Conservation (phyloP, 768 basidiomycete genomes). For the Cantharellus cinnabarinus region DNA sequence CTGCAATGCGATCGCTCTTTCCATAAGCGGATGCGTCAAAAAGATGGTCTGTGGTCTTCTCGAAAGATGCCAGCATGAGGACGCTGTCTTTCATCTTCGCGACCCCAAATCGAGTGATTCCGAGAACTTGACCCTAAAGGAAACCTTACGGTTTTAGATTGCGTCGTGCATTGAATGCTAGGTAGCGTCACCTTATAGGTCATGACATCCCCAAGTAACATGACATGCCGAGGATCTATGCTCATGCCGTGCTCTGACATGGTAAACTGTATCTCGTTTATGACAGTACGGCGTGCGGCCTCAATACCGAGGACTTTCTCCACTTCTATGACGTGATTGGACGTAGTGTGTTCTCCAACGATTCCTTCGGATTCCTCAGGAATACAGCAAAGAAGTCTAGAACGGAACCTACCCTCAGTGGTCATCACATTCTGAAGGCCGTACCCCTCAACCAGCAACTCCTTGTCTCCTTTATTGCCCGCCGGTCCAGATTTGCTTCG, state of each 20-base stretch:
- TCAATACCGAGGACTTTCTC: slow-evolving; percentile 94
- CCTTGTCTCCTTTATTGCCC: slow-evolving; percentile 75
- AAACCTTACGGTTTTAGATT: neutral
- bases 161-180: neutral
- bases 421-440: slow-evolving; percentile 94
- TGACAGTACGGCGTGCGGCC: slow-evolving; percentile 81
- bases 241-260: slow-evolving; percentile 97
- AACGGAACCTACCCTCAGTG: slow-evolving; percentile 53
- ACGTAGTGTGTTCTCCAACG: slow-evolving; percentile 75
- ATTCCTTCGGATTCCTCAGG: slow-evolving; percentile 36
- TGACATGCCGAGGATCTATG: slow-evolving; percentile 95
- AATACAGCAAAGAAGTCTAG: slow-evolving; percentile 1
- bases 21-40: slow-evolving; percentile 95
- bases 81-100: slow-evolving; percentile 99
- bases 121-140: slow-evolving; percentile 77
- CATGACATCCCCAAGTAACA: slow-evolving; percentile 98
- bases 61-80: slow-evolving; percentile 96
- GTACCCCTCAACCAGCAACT: slow-evolving; percentile 90
- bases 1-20: slow-evolving; percentile 85
- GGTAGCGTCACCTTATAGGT: slow-evolving; percentile 58
- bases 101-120: slow-evolving; percentile 96
- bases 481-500: slow-evolving; percentile 66
- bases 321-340: slow-evolving; percentile 95
- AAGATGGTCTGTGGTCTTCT: slow-evolving; percentile 97
- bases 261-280: slow-evolving; percentile 92